Conservation (phyloP, 1,139 yeast genomes). For the Hyphopichia khmerensis region DNA sequence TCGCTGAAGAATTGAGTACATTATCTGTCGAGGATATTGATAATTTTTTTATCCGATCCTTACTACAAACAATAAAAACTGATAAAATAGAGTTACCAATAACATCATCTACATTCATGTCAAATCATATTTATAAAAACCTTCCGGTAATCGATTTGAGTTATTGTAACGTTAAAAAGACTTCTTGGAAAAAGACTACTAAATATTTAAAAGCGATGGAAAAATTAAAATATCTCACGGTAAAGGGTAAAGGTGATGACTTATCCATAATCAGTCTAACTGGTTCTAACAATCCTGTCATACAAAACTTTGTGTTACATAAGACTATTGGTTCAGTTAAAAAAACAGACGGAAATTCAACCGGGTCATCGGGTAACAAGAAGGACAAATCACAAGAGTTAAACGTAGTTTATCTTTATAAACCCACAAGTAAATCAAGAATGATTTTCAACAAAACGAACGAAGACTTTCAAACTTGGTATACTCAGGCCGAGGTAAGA, state of each 20-base stretch:
- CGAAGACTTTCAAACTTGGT: slow-evolving; percentile 37
- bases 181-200: slow-evolving; percentile 87
- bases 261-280: slow-evolving; percentile 53
- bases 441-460: slow-evolving; percentile 49
- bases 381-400: slow-evolving; percentile 25
- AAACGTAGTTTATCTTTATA: slow-evolving; percentile 43
- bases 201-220: slow-evolving; percentile 86
- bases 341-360: not conserved
- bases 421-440: slow-evolving; percentile 53
- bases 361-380: slow-evolving; percentile 15
- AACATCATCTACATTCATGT: slow-evolving; percentile 71
- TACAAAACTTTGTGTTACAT: slow-evolving; percentile 66
- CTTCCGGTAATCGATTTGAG: slow-evolving; percentile 57
- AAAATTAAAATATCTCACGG: slow-evolving; percentile 59
- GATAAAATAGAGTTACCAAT: slow-evolving; percentile 61
- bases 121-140: slow-evolving; percentile 65
- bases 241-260: slow-evolving; percentile 79
- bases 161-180: slow-evolving; percentile 70
- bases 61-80: slow-evolving; percentile 64
- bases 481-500: slow-evolving; percentile 55
- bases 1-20: slow-evolving; percentile 30
- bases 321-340: slow-evolving; percentile 18
- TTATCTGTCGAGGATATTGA: slow-evolving; percentile 75
- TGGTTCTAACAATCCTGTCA: slow-evolving; percentile 47
- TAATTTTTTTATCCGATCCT: slow-evolving; percentile 65